Evolutionary conservation across 2,329 filamentous ascomycete genomes (phyloP).

Genomic region (Fusarium robinianum): DNA sequence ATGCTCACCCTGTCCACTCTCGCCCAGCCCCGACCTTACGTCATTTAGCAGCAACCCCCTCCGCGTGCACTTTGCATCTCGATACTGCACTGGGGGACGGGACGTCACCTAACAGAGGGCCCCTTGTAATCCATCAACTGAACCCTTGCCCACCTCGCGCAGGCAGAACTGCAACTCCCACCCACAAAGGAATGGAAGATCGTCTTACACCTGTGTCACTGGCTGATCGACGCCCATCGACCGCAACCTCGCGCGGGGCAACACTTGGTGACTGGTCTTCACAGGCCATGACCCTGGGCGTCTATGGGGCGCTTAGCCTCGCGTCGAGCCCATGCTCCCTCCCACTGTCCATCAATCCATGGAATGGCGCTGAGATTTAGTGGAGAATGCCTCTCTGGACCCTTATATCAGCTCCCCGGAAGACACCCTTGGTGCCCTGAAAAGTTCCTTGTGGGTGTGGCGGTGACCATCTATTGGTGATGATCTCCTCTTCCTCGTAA

Average conservation of each 20-base stretch:
- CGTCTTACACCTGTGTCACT: too few relatives aligned
- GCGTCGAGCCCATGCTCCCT: too few relatives aligned
- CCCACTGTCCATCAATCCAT: too few relatives aligned
- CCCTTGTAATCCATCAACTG: background rate
- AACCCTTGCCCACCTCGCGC: too few relatives aligned
- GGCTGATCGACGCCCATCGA: too few relatives aligned
- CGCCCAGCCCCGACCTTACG: constrained; percentile 28
- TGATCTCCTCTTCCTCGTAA: constrained; percentile 9
- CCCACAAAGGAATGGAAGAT: too few relatives aligned
- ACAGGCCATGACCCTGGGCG: too few relatives aligned
- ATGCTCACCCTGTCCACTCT: constrained; percentile 11
- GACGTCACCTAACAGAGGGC: too few relatives aligned
- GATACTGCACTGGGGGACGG: constrained; percentile 7
- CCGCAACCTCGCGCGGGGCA: too few relatives aligned
- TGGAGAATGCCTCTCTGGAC: background rate
- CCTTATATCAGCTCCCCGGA: background rate
- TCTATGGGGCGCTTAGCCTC: too few relatives aligned
- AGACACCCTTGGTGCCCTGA: constrained; percentile 5
- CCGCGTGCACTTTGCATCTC: constrained; percentile 25
- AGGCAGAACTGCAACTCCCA: too few relatives aligned
- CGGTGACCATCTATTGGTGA: constrained; percentile 22
- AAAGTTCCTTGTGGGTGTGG: constrained; percentile 8
- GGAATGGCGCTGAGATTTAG: background rate
- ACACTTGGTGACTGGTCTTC: too few relatives aligned
- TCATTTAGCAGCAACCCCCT: constrained; percentile 32